Percentiles rank a stretch among this genome's conserved stretches.
Conservation (phyloP, 2,329 filamentous ascomycete species). For the Chaetomium olivaceum region DNA sequence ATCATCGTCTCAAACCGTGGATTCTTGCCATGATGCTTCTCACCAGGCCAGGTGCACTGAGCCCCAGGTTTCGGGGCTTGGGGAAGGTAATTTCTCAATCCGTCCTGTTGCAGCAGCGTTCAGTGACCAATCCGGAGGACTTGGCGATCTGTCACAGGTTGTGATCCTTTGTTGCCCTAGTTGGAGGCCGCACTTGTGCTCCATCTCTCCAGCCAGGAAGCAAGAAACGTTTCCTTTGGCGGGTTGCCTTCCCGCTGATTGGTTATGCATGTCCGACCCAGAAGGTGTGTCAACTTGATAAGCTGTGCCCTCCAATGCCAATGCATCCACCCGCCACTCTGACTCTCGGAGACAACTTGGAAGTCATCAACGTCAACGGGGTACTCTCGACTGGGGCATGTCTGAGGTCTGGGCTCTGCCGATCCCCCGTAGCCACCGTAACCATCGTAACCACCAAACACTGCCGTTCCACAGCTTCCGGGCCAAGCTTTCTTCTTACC, state of each 20-base stretch:
- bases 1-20: background rate
- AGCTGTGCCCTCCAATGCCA: background rate
- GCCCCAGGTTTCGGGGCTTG: background rate
- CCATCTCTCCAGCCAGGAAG: background rate
- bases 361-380: conserved; percentile 20
- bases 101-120: conserved; percentile 14
- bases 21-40: background rate
- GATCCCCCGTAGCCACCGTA: background rate
- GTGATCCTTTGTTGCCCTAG: background rate
- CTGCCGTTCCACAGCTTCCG: conserved; percentile 12
- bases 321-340: background rate
- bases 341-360: background rate
- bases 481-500: conserved; percentile 10
- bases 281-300: conserved; percentile 15
- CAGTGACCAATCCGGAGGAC: conserved; percentile 4
- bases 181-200: conserved; percentile 17
- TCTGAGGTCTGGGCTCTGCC: conserved; percentile 7
- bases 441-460: background rate
- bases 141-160: conserved; percentile 9
- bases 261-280: background rate
- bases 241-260: background rate
- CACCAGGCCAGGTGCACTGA: background rate
- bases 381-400: conserved; percentile 9
- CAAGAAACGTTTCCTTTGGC: conserved; percentile 13
- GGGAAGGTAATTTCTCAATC: conserved; percentile 14